Evolutionary conservation across 495 filamentous ascomycete genomes (phyloP).

Genomic region (Penicillium paradoxum): DNA sequence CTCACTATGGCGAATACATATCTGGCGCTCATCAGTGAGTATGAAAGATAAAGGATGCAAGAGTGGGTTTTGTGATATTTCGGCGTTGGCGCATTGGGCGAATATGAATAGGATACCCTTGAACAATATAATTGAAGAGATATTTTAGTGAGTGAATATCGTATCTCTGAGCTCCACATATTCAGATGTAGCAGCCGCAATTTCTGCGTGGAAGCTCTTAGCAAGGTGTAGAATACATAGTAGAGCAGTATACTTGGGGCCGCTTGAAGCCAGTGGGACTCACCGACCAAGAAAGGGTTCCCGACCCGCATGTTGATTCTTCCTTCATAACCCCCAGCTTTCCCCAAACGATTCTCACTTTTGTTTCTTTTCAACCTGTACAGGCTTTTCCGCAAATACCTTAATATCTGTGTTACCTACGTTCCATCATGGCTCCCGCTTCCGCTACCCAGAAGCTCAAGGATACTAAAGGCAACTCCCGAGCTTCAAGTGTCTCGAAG

Average conservation of each 20-base stretch:
- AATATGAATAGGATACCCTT: background rate
- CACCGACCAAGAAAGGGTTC: conserved; percentile 32
- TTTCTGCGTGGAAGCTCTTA: background rate
- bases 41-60: background rate
- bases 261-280: conserved; percentile 3
- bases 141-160: no score
- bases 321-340: conserved; percentile 7
- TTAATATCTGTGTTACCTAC: conserved; percentile 23
- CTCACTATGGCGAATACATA: background rate
- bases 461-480: conserved; percentile 28
- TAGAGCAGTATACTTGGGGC: background rate
- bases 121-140: background rate
- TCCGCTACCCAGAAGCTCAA: conserved; percentile 41
- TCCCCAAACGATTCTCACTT: conserved; percentile 9
- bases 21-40: background rate
- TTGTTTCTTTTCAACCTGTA: conserved; percentile 12
- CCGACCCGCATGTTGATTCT: conserved; percentile 34
- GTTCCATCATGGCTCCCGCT: conserved; percentile 40
- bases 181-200: background rate
- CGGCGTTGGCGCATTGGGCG: background rate
- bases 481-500: conserved; percentile 29
- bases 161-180: no score
- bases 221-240: background rate
- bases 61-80: background rate
- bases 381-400: conserved; percentile 12